Evolutionary conservation across 1,284 basidiomycete genomes (phyloP), one percentile per base, ranked within the genome.

Genomic region (Cryptococcus sp.): DNA sequence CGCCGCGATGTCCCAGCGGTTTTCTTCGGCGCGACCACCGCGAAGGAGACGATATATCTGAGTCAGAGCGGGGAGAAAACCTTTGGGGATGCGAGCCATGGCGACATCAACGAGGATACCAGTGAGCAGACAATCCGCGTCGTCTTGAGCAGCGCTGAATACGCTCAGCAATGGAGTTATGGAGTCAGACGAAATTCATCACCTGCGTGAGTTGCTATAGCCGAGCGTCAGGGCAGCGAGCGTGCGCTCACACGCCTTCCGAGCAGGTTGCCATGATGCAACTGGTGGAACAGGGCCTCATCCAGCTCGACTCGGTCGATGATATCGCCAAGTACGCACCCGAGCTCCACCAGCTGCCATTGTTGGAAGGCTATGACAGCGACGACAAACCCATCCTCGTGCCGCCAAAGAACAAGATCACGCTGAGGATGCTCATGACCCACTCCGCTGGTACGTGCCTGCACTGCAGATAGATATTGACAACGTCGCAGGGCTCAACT

Each of bases 181-280:
- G 72, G 57, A 74, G 72, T 5, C 68, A 67, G 61, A 69, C 70
- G 39, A 77, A 75, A 59, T 60, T 75, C 4, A 64, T 75, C 25
- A 73, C 71, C 2, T 61, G 62, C 16, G 68, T 72, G 41, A 58
- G 71, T 60, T n/a, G 17, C 31, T 15, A 16, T 17, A 16, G 0
- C 42, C 25, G 15, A 13, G 20, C 17, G 16, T 0, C 39, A n/a
- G 15, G 35, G 10, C 19, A 22, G 25, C 25, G 27, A 15, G 2
- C 40, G 17, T 22, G 23, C 49, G 50, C 39, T 47, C 10, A 23
- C 20, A 7, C 11, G 19, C 23, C 38, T 52, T 22, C 48, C 48
- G n/a, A 5, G 13, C 41, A 73, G 70, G 56, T 76, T 20, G 70
- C 73, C 1, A 59, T 57, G 23, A 63, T 72, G 4, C 73, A 73